Evolutionary conservation across 139 green algal species (phyloP).

Genomic region (Micromonas commoda): DNA sequence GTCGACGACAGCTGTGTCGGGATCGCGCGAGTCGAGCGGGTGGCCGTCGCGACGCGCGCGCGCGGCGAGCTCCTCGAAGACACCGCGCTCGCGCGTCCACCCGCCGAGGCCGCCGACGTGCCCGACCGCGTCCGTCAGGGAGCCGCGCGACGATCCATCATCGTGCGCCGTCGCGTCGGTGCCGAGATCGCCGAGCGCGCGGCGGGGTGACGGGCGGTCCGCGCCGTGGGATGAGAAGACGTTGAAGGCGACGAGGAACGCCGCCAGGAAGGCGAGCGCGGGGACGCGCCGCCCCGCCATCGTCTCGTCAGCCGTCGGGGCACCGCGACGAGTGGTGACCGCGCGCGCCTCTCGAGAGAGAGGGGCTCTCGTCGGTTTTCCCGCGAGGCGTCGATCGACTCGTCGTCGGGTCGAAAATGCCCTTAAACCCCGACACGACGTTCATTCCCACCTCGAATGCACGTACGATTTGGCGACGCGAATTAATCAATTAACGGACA

Average conservation of each 20-base stretch:
- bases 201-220: too few relatives aligned
- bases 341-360: too few relatives aligned
- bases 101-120: neutral
- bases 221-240: too few relatives aligned
- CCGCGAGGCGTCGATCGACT: too few relatives aligned
- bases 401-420: too few relatives aligned
- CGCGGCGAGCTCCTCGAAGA: neutral
- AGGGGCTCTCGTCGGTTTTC: too few relatives aligned
- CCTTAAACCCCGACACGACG: too few relatives aligned
- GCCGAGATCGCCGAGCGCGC: neutral
- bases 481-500: too few relatives aligned
- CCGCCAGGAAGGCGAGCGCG: neutral
- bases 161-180: neutral
- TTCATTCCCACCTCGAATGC: too few relatives aligned
- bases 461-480: too few relatives aligned
- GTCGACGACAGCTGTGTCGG: neutral
- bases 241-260: neutral
- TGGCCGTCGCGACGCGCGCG: neutral
- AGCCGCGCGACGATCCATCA: neutral
- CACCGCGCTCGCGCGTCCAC: neutral
- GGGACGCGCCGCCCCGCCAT: neutral
- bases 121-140: neutral
- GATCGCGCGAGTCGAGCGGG: neutral
- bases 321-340: too few relatives aligned
- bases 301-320: too few relatives aligned